Evolutionary conservation across 805 yeast species (phyloP).

Genomic region (Kuraishia hungarica): DNA sequence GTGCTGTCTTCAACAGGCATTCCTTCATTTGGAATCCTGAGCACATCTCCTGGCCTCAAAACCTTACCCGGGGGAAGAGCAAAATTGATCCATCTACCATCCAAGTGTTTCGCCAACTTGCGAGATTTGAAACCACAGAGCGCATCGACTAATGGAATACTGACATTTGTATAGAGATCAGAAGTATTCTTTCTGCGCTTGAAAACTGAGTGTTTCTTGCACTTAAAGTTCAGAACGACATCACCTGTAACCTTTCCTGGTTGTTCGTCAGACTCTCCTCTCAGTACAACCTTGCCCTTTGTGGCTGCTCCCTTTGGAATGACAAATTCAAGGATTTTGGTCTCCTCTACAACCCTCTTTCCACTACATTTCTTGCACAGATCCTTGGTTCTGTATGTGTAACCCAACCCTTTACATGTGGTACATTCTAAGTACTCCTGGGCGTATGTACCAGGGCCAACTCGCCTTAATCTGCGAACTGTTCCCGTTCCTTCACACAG

Average conservation of each 20-base stretch:
- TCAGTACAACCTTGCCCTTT: slow-evolving; percentile 51
- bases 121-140: slow-evolving; percentile 70
- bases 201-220: slow-evolving; percentile 38
- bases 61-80: slow-evolving; percentile 74
- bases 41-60: slow-evolving; percentile 62
- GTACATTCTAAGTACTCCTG: slow-evolving; percentile 54
- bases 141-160: slow-evolving; percentile 69
- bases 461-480: slow-evolving; percentile 47
- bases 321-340: slow-evolving; percentile 67
- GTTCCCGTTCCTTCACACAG: slow-evolving; percentile 69
- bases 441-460: slow-evolving; percentile 71
- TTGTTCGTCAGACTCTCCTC: slow-evolving; percentile 70
- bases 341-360: slow-evolving; percentile 47
- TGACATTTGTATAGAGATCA: slow-evolving; percentile 54
- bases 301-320: slow-evolving; percentile 63
- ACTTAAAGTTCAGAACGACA: slow-evolving; percentile 53
- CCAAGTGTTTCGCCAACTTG: slow-evolving; percentile 62
- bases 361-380: slow-evolving; percentile 76
- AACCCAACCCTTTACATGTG: slow-evolving; percentile 67
- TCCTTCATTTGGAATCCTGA: slow-evolving; percentile 66
- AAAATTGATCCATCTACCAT: slow-evolving; percentile 63
- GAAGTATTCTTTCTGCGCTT: slow-evolving; percentile 39
- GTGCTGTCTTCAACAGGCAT: slow-evolving; percentile 54
- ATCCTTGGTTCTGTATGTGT: slow-evolving; percentile 51
- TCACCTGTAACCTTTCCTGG: slow-evolving; percentile 73